Percentiles rank a stretch among this genome's conserved stretches.
These are phyloP conservation scores for Zopfia rhizophila DNA, from an alignment of 2,329 filamentous ascomycete genomes.

Conservation along the genomic window DNA sequence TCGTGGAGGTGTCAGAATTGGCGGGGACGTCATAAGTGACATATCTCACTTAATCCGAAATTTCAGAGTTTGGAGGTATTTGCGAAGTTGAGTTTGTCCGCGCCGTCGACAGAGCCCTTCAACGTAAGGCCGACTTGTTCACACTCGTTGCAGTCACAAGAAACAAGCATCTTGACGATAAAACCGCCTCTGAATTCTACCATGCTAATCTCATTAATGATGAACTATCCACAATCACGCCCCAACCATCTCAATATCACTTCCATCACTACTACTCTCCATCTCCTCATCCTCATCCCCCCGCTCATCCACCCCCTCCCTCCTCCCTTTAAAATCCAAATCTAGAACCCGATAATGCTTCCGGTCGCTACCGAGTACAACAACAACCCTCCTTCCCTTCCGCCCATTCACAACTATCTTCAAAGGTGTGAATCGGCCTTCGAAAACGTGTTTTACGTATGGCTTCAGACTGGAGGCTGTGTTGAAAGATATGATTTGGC, in stretches of 20 bases:
- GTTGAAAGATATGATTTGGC: conserved; percentile 12
- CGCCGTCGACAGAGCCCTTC: no score
- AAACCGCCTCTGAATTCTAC: no score
- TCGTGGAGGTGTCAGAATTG: no score
- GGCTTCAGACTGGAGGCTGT: conserved; percentile 18
- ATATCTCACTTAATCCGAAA: no score
- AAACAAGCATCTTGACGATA: no score
- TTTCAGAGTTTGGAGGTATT: no score
- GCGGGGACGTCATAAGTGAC: no score
- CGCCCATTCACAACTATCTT: conserved; percentile 66
- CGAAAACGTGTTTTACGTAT: conserved; percentile 60
- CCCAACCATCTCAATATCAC: conserved; percentile 16
- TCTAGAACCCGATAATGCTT: conserved; percentile 67
- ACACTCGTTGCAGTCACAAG: no score
- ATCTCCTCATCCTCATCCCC: conserved; percentile 20
- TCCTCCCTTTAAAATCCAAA: conserved; percentile 56
- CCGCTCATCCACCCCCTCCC: conserved; percentile 29
- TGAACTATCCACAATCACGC: conserved; percentile 22
- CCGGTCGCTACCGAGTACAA: conserved; percentile 65
- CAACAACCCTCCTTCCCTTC: conserved; percentile 62
- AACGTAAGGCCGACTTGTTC: no score
- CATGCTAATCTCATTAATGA: no score
- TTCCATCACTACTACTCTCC: conserved; percentile 13
- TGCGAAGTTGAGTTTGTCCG: no score
- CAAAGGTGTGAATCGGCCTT: conserved; percentile 59